Percentiles rank a stretch among this genome's conserved stretches.
These are phyloP conservation scores for Paracorniculantispora psalliotae DNA, from an alignment of 2,329 filamentous ascomycete species.

Conservation along the genomic window DNA sequence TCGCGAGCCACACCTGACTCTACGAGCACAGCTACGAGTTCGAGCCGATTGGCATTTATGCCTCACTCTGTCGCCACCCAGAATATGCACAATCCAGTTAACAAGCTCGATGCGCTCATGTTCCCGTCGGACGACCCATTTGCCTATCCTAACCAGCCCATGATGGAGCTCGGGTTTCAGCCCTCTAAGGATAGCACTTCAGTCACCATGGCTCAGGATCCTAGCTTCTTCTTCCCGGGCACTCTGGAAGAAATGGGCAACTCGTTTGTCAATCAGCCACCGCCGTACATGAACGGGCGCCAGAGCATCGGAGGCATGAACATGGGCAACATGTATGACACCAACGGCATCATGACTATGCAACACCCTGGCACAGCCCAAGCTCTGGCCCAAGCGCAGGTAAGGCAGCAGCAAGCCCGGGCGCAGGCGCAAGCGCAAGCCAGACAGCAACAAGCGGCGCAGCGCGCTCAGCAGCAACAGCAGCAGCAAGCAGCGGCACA, in stretches of 20 bases:
- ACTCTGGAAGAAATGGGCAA: slow-evolving; percentile 65
- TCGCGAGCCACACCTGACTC: slow-evolving; percentile 40
- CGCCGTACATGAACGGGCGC: slow-evolving; percentile 55
- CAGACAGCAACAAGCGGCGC: slow-evolving; percentile 16
- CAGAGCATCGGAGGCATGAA: slow-evolving; percentile 39
- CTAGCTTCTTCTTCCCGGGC: slow-evolving; percentile 47
- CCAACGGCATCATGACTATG: slow-evolving; percentile 38
- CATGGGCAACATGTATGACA: slow-evolving; percentile 40
- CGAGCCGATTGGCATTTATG: slow-evolving; percentile 30
- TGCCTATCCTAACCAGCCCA: slow-evolving; percentile 71
- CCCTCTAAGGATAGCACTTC: slow-evolving; percentile 29
- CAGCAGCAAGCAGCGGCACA: slow-evolving; percentile 29
- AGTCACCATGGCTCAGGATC: slow-evolving; percentile 30
- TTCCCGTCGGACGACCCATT: slow-evolving; percentile 75
- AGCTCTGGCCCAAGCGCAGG: slow-evolving; percentile 26
- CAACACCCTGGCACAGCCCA: slow-evolving; percentile 23
- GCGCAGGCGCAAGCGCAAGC: slow-evolving; percentile 24
- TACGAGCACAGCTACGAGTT: slow-evolving; percentile 36
- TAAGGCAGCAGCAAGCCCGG: slow-evolving; percentile 22
- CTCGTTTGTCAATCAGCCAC: slow-evolving; percentile 65
- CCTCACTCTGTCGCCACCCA: slow-evolving; percentile 28
- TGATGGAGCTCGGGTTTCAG: slow-evolving; percentile 53
- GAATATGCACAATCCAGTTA: slow-evolving; percentile 43
- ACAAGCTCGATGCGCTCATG: slow-evolving; percentile 73
- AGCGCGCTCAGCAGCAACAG: slow-evolving; percentile 21